These are phyloP conservation scores for Annona cherimola DNA, from an alignment of 164 flowering plant species.

Conservation along the genomic window DNA sequence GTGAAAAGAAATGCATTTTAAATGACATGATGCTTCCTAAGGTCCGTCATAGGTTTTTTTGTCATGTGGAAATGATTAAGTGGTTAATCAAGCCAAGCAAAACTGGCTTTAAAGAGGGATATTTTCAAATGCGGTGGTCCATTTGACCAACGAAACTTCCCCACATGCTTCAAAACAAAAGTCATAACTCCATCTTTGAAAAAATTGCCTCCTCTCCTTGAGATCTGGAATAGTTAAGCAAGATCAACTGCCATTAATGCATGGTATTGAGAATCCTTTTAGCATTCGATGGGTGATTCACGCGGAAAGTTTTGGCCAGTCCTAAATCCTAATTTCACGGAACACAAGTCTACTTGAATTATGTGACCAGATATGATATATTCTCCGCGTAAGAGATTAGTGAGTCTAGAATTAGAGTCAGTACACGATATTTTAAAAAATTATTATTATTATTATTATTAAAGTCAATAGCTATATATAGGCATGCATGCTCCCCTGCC, in stretches of 20 bases:
- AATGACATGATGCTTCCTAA: conserved; percentile 21
- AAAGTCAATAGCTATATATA: no score
- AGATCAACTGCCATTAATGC: not conserved
- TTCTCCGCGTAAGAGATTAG: no score
- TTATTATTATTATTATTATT: no score
- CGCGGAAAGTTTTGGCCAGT: not conserved
- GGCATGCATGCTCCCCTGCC: no score
- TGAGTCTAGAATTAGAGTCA: no score
- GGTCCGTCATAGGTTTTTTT: not conserved
- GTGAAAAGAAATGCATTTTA: conserved; percentile 10
- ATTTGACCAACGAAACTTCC: not conserved
- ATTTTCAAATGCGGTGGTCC: not conserved
- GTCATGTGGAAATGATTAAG: not conserved
- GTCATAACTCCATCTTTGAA: conserved; percentile 1
- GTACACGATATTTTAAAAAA: no score
- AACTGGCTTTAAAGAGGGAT: not conserved
- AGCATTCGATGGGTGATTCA: not conserved
- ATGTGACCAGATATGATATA: no score
- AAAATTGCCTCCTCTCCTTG: not conserved
- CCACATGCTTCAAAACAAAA: not conserved
- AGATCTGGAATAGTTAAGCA: not conserved
- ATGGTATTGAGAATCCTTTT: not conserved
- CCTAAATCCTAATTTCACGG: not conserved
- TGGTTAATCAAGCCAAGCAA: not conserved
- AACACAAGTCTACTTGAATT: not conserved